Conservation (phyloP, 257 asterid species). For the Jacaranda copaia region DNA sequence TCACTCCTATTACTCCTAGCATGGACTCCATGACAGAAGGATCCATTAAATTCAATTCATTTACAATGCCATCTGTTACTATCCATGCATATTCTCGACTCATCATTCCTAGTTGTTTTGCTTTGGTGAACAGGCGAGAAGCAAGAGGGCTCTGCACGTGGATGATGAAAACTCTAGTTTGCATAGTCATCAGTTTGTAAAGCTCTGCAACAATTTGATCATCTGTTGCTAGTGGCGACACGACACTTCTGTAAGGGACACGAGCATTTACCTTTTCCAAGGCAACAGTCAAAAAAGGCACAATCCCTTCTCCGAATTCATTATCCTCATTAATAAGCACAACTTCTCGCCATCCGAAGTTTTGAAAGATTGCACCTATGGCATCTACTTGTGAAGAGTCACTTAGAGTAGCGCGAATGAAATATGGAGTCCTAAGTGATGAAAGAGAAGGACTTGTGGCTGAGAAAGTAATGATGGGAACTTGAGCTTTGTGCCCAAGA, state of each 20-base stretch:
- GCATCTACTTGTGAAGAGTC: conserved; percentile 47
- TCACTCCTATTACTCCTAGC: conserved; percentile 35
- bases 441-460: conserved; percentile 45
- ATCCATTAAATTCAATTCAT: conserved; percentile 22
- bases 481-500: conserved; percentile 37
- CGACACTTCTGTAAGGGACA: conserved; percentile 10
- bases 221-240: conserved; percentile 34
- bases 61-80: conserved; percentile 38
- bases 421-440: conserved; percentile 37
- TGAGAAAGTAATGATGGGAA: conserved; percentile 33
- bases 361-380: conserved; percentile 25
- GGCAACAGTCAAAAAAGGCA: conserved; percentile 28
- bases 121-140: conserved; percentile 41
- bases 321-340: conserved; percentile 33
- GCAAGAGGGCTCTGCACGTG: conserved; percentile 36
- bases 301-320: conserved; percentile 28
- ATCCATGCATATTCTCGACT: conserved; percentile 43
- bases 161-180: conserved; percentile 41
- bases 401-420: conserved; percentile 42
- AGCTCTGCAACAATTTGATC: conserved; percentile 34
- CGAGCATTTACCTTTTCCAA: conserved; percentile 14
- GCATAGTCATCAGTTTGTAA: conserved; percentile 34
- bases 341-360: conserved; percentile 36
- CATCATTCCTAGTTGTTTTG: conserved; percentile 38
- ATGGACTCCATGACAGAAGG: conserved; percentile 19